phyloP scores from a whole-genome alignment of 441 rosid genomes.

The Gossypium schwendimanii region DNA sequence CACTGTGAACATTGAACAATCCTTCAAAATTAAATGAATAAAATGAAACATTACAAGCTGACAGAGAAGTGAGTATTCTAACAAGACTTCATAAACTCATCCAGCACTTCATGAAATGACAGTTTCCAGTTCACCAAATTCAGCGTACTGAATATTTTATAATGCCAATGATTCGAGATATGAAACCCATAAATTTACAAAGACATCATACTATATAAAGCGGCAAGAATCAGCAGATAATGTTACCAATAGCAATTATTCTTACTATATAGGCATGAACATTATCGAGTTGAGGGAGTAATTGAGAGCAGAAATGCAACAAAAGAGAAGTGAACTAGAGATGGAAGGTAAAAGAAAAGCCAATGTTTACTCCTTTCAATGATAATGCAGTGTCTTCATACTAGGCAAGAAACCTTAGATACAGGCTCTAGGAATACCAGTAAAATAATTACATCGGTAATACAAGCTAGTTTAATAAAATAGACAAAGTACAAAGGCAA shows the following conservation, averaged over 20 bases:
- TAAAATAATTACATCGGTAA: not conserved
- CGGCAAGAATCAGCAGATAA: not conserved
- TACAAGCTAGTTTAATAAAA: not conserved
- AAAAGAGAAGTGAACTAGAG: not conserved
- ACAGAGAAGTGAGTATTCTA: not conserved
- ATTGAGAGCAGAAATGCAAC: not conserved
- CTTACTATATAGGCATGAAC: not conserved
- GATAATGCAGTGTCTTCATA: not conserved
- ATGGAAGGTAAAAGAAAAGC: not conserved
- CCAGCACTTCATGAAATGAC: not conserved
- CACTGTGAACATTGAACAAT: not conserved
- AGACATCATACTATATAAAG: not conserved
- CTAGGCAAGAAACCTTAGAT: not conserved
- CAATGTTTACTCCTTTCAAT: not conserved
- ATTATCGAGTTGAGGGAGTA: not conserved
- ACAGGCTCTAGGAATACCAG: not conserved
- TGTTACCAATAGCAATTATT: not conserved
- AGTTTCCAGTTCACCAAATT: not conserved
- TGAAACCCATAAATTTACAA: not conserved
- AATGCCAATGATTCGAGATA: not conserved
- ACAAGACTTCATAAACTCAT: not conserved
- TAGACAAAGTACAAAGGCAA: not conserved
- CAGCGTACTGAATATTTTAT: not conserved
- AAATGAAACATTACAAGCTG: not conserved
- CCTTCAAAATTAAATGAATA: not conserved